Evolutionary conservation across 2,329 filamentous ascomycete genomes (phyloP).

Genomic region (Boeremia exigua): DNA sequence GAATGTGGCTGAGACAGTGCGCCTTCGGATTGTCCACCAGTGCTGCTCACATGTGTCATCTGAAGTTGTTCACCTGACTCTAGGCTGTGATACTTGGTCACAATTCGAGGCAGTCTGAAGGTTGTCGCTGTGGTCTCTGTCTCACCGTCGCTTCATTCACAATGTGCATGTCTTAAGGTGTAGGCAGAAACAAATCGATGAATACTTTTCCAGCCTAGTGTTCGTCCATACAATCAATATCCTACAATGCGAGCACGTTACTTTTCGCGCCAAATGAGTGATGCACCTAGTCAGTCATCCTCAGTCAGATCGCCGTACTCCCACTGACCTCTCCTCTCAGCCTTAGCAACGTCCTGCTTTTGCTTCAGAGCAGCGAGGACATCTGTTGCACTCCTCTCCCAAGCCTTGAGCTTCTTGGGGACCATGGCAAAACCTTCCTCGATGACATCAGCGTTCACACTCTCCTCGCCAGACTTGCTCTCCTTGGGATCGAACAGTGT

Average conservation of each 20-base stretch:
- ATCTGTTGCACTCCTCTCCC: slow-evolving; percentile 79
- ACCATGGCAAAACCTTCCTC: slow-evolving; percentile 88
- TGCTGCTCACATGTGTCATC: slow-evolving; percentile 5
- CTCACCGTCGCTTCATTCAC: neutral
- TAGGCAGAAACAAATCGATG: slow-evolving; percentile 3
- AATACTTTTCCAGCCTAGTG: slow-evolving; percentile 2
- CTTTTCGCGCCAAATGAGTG: slow-evolving; percentile 1
- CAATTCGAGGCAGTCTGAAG: neutral
- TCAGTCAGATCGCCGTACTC: slow-evolving; percentile 97
- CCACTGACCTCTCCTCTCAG: slow-evolving; percentile 86
- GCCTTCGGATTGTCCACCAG: neutral
- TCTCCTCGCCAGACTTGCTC: slow-evolving; percentile 69
- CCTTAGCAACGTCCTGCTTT: slow-evolving; percentile 79
- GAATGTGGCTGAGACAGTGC: slow-evolving; percentile 16
- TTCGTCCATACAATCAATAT: slow-evolving; percentile 13
- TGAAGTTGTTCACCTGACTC: slow-evolving; percentile 5
- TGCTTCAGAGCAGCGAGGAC: slow-evolving; percentile 75
- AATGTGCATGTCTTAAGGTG: neutral
- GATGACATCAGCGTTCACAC: slow-evolving; percentile 87
- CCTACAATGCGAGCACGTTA: slow-evolving; percentile 6
- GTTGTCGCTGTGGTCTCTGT: neutral
- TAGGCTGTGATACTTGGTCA: neutral
- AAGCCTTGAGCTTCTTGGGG: slow-evolving; percentile 86
- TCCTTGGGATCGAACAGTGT: slow-evolving; percentile 83
- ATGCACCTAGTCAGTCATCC: slow-evolving; percentile 35